Conservation (phyloP, 257 asterid species). For the Solanum chiquidenum region DNA sequence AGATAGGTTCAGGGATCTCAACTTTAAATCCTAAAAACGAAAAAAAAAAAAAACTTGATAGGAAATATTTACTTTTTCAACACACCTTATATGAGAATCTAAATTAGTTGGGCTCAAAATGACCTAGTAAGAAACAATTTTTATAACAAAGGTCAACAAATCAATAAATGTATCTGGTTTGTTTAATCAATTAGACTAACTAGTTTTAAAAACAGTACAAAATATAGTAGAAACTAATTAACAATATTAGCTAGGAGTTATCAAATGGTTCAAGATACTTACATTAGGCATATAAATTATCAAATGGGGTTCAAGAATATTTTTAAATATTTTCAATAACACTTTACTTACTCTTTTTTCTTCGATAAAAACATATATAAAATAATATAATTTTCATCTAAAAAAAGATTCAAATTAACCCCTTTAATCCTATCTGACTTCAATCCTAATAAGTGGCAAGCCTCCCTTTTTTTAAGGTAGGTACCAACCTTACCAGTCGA, state of each 20-base stretch:
- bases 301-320: background rate
- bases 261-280: background rate
- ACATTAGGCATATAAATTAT: background rate
- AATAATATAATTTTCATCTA: background rate
- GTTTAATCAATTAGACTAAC: background rate
- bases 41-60: background rate
- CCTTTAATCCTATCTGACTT: background rate
- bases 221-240: background rate
- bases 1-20: background rate
- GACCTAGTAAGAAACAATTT: background rate
- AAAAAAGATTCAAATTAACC: fast-evolving
- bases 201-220: background rate
- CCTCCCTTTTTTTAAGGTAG: background rate
- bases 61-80: background rate
- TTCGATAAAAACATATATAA: background rate
- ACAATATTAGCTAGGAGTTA: background rate
- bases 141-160: background rate
- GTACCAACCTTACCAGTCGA: background rate
- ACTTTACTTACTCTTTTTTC: background rate
- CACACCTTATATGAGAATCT: background rate
- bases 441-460: background rate
- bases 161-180: background rate
- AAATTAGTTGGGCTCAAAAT: background rate
- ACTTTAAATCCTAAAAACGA: background rate
- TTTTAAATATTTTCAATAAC: background rate